Evolutionary conservation across 2,329 filamentous ascomycete species (phyloP), one percentile per base, ranked within the genome.

Genomic region (Shiraia sp.): DNA sequence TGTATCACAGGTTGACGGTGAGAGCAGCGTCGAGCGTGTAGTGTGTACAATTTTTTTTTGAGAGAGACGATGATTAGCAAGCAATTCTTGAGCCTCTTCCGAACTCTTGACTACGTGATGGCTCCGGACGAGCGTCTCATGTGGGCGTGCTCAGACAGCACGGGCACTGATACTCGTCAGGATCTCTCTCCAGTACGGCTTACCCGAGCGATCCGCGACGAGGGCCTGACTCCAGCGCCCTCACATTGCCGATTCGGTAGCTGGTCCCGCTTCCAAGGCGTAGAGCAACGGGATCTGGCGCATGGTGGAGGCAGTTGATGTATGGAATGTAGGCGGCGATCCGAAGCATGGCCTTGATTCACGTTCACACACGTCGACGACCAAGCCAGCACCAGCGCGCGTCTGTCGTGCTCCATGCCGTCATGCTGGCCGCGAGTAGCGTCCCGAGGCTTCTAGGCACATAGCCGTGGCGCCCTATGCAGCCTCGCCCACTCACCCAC

Each of bases 191-290:
- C 40, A n/a, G n/a, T 36, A 63, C 56, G 62, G 57, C 50, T 53
- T 45, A 53, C 45, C 58, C 62, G 57, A 59, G 53, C 44, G 62
- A 65, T 65, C 61, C 56, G 53, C 59, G 48, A 51, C 60, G 52
- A 60, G 61, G 60, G 51, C 49, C 48, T 48, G 50, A 45, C 52
- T 46, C 53, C 48, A 44, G 49, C 51, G 50, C 52, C 33, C 47
- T 53, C 48, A 52, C 55, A 51, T 58, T 54, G 53, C 49, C 55
- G 55, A 54, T 55, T 47, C 45, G 45, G 49, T 49, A 30, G n/a
- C n/a, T 23, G 23, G 31, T 28, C 29, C 32, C 38, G 26, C 25
- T 19, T 31, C 53, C 47, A 44, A 43, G 45, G 42, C 45, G n/a
- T n/a, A n/a, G n/a, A 40, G 44, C 42, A 31, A 38, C 47, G 45